phyloP scores from a whole-genome alignment of 768 basidiomycete species.

The Candolleomyces eurysporus region DNA sequence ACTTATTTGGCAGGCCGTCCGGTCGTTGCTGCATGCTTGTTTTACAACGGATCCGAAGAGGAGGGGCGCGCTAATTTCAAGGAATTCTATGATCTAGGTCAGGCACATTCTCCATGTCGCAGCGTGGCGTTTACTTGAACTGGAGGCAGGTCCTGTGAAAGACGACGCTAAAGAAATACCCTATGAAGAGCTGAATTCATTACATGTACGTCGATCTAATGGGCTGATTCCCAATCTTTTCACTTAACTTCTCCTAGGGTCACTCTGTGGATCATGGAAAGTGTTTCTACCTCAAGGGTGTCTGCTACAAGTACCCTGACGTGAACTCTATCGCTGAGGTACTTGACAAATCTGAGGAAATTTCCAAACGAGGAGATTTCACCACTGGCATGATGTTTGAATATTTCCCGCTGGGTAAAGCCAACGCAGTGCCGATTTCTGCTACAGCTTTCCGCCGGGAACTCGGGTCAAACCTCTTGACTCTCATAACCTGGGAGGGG shows the following conservation, averaged over 20 bases:
- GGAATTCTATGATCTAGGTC: constrained; percentile 45
- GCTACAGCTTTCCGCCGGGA: constrained; percentile 42
- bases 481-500: constrained; percentile 35
- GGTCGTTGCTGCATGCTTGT: constrained; percentile 30
- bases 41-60: constrained; percentile 50
- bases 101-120: too few relatives aligned
- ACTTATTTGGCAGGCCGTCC: constrained; percentile 27
- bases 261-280: constrained; percentile 26
- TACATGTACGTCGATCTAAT: constrained; percentile 26
- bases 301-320: constrained; percentile 26
- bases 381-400: constrained; percentile 33
- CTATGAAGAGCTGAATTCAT: constrained; percentile 41
- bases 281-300: constrained; percentile 43
- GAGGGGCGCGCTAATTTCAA: constrained; percentile 46
- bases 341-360: constrained; percentile 26
- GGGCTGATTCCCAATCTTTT: background rate
- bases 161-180: constrained; percentile 44
- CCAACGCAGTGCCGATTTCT: constrained; percentile 31
- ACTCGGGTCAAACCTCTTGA: constrained; percentile 29
- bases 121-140: background rate
- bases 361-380: constrained; percentile 24
- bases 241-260: background rate
- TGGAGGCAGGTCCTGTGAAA: constrained; percentile 34
- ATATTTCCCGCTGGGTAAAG: constrained; percentile 37
- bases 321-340: constrained; percentile 24